Evolutionary conservation across 208 protist species (phyloP).

Genomic region (Acanthamoeba culbertsoni): DNA sequence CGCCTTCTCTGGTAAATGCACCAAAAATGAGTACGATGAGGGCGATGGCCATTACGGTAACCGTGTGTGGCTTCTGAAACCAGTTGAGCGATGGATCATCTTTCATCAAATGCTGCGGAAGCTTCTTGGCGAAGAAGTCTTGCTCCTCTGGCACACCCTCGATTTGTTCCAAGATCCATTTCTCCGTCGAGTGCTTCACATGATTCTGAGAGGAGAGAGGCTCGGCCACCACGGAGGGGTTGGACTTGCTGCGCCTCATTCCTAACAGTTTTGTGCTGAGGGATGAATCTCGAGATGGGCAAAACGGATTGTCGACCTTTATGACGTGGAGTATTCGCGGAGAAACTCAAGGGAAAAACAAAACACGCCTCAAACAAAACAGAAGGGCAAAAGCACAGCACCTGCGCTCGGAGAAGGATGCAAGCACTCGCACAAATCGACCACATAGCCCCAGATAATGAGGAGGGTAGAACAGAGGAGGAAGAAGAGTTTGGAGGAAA

Average conservation of each 20-base stretch:
- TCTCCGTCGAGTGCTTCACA: not conserved
- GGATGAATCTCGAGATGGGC: not conserved
- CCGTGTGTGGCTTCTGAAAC: conserved; percentile 75
- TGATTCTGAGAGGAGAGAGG: not conserved
- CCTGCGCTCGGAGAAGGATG: no score
- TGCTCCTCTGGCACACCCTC: conserved; percentile 19
- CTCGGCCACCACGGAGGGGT: not conserved
- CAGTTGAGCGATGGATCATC: conserved; percentile 64
- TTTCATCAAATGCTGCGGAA: conserved; percentile 30
- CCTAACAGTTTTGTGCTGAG: not conserved
- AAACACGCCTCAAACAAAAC: no score
- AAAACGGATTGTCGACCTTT: not conserved
- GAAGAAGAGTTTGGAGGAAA: not conserved
- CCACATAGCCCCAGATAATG: no score
- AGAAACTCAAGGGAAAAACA: no score
- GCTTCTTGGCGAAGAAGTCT: conserved; percentile 48
- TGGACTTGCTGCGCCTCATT: not conserved
- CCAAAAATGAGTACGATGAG: conserved; percentile 63
- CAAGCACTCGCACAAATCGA: no score
- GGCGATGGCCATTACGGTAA: conserved; percentile 60
- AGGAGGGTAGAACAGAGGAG: not conserved
- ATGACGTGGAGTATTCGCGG: not conserved
- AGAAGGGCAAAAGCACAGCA: not conserved
- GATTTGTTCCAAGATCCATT: conserved; percentile 6
- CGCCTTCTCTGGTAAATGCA: conserved; percentile 65